Percentiles rank a stretch among this genome's conserved stretches.
Evolutionary conservation across 148 eudicot genomes (phyloP).

Genomic region (Nepenthes mirabilis): DNA sequence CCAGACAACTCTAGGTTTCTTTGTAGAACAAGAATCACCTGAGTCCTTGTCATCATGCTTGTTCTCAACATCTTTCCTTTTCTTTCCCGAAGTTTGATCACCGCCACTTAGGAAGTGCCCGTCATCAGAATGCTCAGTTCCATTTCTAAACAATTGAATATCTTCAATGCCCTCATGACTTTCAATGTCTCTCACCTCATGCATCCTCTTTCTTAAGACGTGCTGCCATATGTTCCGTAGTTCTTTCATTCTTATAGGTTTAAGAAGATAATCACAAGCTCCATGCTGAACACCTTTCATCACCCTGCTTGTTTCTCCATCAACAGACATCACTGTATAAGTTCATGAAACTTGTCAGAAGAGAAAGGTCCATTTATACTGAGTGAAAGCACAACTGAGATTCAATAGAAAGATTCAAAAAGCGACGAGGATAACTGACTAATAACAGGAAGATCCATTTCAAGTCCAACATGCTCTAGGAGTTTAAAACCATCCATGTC

Average conservation of each 20-base stretch:
- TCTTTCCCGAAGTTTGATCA: conserved; percentile 40
- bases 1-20: conserved; percentile 93
- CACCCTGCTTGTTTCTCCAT: conserved; percentile 91
- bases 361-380: neutral
- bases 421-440: conserved; percentile 31
- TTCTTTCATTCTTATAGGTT: conserved; percentile 96
- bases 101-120: conserved; percentile 32
- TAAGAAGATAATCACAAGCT: conserved; percentile 92
- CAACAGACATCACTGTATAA: conserved; percentile 95
- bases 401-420: neutral
- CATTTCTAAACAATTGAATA: conserved; percentile 37
- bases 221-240: conserved; percentile 97
- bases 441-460: conserved; percentile 97
- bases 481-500: conserved; percentile 99
- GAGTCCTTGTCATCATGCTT: conserved; percentile 48
- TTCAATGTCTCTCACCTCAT: conserved; percentile 78
- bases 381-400: neutral
- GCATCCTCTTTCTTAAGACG: conserved; percentile 70
- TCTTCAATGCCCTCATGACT: conserved; percentile 49
- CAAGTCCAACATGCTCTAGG: conserved; percentile 95
- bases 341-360: conserved; percentile 7
- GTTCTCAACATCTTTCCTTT: conserved; percentile 53
- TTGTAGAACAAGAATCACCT: conserved; percentile 39
- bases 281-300: conserved; percentile 99
- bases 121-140: conserved; percentile 40